Evolutionary conservation across 208 protist genomes (phyloP).

Genomic region (Naegleria lovaniensis): DNA sequence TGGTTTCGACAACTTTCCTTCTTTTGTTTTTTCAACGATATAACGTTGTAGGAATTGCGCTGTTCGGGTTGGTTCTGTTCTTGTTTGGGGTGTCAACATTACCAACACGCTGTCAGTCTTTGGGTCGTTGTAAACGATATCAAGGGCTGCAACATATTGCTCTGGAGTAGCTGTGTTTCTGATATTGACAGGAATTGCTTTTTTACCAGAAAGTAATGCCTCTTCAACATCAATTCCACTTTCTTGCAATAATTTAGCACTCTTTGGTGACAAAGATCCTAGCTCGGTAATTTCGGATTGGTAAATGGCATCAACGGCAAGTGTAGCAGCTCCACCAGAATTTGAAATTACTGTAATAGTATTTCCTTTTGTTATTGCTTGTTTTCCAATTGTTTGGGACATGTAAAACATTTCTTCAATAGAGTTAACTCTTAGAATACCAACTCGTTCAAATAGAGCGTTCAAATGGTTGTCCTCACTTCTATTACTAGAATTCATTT

Average conservation of each 20-base stretch:
- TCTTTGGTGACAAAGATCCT: not conserved
- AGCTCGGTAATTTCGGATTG: not conserved
- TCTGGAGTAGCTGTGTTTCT: not conserved
- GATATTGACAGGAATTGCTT: not conserved
- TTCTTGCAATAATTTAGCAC: not conserved
- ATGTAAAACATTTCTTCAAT: conserved; percentile 14
- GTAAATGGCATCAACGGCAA: not conserved
- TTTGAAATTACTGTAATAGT: not conserved
- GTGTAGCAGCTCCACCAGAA: not conserved
- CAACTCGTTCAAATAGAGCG: not conserved
- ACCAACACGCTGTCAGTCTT: not conserved
- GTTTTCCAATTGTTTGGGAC: not conserved
- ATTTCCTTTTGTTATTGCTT: conserved; percentile 15
- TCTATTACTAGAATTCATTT: not conserved
- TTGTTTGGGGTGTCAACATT: conserved; percentile 4
- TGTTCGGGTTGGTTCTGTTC: conserved; percentile 10
- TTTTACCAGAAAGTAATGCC: not conserved
- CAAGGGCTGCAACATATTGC: not conserved
- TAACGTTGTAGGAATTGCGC: not conserved
- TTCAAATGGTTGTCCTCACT: not conserved
- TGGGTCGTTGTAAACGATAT: not conserved
- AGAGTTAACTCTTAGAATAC: not conserved
- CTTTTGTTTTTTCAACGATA: not conserved
- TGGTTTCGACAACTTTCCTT: not conserved
- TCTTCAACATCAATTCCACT: not conserved